These are phyloP conservation scores for Trichoderma sp. DNA, from an alignment of 2,329 filamentous ascomycete genomes.

Conservation along the genomic window DNA sequence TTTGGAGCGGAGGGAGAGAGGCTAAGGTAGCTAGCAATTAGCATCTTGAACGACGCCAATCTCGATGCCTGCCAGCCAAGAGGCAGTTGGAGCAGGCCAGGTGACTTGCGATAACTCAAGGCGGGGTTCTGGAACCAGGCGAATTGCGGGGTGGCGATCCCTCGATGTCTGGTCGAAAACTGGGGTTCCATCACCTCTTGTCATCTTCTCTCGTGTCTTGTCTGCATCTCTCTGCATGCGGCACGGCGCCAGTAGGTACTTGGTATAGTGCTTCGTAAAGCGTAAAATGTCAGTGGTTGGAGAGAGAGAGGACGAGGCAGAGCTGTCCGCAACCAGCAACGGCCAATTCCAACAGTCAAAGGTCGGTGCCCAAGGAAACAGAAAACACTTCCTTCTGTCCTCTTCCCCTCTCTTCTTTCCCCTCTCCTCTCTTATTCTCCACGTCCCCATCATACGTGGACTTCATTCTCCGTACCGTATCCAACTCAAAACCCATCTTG, in stretches of 20 bases:
- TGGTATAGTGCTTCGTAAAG: not conserved
- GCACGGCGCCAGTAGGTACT: not conserved
- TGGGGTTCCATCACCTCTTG: conserved; percentile 6
- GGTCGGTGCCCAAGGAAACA: not conserved
- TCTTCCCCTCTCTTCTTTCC: not conserved
- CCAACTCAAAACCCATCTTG: not conserved
- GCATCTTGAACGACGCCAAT: not conserved
- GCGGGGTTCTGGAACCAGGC: conserved; percentile 22
- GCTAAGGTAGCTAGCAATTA: not conserved
- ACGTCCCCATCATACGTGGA: not conserved
- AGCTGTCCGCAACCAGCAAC: not conserved
- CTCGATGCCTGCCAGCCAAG: conserved; percentile 13
- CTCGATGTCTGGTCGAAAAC: conserved; percentile 1
- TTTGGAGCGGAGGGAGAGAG: not conserved
- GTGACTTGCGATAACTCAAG: conserved; percentile 12
- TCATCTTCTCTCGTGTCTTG: not conserved
- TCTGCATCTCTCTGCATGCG: conserved; percentile 10
- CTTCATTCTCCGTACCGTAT: not conserved
- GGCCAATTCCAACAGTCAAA: not conserved
- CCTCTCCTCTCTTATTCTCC: not conserved
- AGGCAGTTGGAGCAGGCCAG: conserved; percentile 19
- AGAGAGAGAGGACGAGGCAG: not conserved
- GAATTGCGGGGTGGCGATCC: conserved; percentile 22
- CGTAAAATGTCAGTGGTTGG: not conserved
- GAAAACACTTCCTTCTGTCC: not conserved